A percentile compares a stretch with the other conserved stretches of the same genome.
Conservation (phyloP, 208 protist genomes). For the Trypanosoma platydactyli region DNA sequence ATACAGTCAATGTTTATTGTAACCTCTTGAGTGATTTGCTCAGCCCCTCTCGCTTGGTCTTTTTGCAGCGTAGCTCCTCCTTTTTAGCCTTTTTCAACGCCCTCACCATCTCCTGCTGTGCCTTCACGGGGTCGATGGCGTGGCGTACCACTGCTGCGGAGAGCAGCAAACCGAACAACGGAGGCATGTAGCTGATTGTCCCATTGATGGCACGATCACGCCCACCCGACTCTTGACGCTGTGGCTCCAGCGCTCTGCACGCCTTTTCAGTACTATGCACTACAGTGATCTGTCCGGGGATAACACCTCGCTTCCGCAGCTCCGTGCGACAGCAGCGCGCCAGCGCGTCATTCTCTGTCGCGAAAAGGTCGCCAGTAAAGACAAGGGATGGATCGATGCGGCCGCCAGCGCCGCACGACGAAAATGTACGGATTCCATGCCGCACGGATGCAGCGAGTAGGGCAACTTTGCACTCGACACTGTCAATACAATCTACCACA, state of each 20-base stretch:
- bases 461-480: conserved; percentile 84
- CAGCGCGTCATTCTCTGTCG: conserved; percentile 79
- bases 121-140: conserved; percentile 51
- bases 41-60: conserved; percentile 16
- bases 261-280: conserved; percentile 73
- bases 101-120: conserved; percentile 40
- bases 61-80: conserved; percentile 24
- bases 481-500: conserved; percentile 93
- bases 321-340: conserved; percentile 62
- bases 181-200: conserved; percentile 91
- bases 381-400: conserved; percentile 74
- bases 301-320: conserved; percentile 64
- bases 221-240: conserved; percentile 76
- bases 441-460: conserved; percentile 64
- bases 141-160: conserved; percentile 71
- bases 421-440: conserved; percentile 61
- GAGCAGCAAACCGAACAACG: conserved; percentile 82
- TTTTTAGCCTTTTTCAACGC: conserved; percentile 43
- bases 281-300: conserved; percentile 53
- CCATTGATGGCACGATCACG: conserved; percentile 82
- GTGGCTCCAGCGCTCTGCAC: conserved; percentile 58
- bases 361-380: conserved; percentile 64
- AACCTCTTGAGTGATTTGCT: background rate
- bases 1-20: too few species aligned
- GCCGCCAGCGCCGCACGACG: conserved; percentile 83